A percentile compares a stretch with the other conserved stretches of the same genome.
These are phyloP conservation scores for Zangia roseola DNA, from an alignment of 768 basidiomycete genomes.

Conservation along the genomic window DNA sequence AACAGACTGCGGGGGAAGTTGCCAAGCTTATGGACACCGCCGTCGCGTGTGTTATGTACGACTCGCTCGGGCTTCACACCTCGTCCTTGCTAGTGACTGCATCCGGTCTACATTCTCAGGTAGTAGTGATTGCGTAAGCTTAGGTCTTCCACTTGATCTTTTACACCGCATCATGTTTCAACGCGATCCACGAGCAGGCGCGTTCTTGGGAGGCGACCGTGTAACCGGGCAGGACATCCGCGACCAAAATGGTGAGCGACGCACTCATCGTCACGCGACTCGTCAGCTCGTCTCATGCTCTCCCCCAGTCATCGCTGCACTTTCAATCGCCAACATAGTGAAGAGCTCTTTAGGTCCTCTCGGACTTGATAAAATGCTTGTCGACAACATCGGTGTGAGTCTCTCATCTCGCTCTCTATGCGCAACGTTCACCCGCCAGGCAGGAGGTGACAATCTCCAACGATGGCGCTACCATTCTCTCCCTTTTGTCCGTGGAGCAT, in stretches of 20 bases:
- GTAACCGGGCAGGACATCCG: slow-evolving; percentile 94
- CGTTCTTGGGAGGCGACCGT: slow-evolving; percentile 91
- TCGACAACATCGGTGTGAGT: slow-evolving; percentile 94
- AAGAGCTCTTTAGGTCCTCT: slow-evolving; percentile 95
- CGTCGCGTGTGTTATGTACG: slow-evolving; percentile 4
- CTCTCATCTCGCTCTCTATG: neutral
- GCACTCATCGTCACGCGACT: neutral
- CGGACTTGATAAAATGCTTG: slow-evolving; percentile 95
- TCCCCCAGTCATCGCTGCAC: slow-evolving; percentile 82
- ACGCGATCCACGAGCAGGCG: slow-evolving; percentile 88
- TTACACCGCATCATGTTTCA: slow-evolving; percentile 60
- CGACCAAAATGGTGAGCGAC: slow-evolving; percentile 83
- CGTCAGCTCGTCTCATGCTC: neutral
- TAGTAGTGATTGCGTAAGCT: slow-evolving; percentile 23
- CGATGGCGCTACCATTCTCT: slow-evolving; percentile 98
- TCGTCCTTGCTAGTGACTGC: too few species aligned
- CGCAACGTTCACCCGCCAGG: slow-evolving; percentile 10
- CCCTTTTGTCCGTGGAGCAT: slow-evolving; percentile 90
- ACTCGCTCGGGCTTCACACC: neutral
- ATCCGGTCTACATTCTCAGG: slow-evolving; percentile 5
- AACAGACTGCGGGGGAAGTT: slow-evolving; percentile 4
- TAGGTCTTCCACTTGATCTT: neutral
- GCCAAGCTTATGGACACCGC: neutral
- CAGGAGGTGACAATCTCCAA: slow-evolving; percentile 99
- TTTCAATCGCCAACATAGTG: slow-evolving; percentile 95